Evolutionary conservation across 1,284 basidiomycete species (phyloP).

Genomic region (Baeospora myosura): DNA sequence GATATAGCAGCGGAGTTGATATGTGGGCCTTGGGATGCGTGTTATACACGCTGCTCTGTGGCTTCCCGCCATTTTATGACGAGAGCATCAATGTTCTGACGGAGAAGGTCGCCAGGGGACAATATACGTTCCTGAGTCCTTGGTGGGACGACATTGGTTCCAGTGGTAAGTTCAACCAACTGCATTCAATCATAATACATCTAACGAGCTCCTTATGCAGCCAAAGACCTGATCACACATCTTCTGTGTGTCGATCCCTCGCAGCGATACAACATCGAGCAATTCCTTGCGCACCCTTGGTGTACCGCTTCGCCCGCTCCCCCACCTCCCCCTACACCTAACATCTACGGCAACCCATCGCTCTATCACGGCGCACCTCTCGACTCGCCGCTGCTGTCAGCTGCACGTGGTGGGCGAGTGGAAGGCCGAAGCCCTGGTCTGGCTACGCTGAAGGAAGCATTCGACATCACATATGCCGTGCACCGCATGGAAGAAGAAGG

Average conservation of each 20-base stretch:
- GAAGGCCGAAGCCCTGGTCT: constrained; percentile 90
- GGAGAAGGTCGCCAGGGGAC: constrained; percentile 95
- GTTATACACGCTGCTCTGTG: constrained; percentile 96
- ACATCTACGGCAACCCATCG: constrained; percentile 30
- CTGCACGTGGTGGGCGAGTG: constrained; percentile 65
- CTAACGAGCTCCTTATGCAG: constrained; percentile 30
- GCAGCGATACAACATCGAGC: constrained; percentile 95
- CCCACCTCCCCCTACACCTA: constrained; percentile 56
- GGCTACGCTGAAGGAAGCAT: constrained; percentile 91
- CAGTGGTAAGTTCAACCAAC: constrained; percentile 44
- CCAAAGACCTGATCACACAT: constrained; percentile 94
- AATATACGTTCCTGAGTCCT: constrained; percentile 97
- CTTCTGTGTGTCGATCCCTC: constrained; percentile 93
- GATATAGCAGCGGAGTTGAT: constrained; percentile 97
- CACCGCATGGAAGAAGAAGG: constrained; percentile 99
- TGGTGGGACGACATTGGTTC: constrained; percentile 98
- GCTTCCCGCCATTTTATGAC: constrained; percentile 98
- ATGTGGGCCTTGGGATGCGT: constrained; percentile 99
- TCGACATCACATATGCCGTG: constrained; percentile 98
- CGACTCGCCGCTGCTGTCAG: constrained; percentile 87
- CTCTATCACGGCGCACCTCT: constrained; percentile 40
- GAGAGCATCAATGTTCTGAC: constrained; percentile 98
- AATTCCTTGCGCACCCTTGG: constrained; percentile 97
- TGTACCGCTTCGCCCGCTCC: constrained; percentile 65
- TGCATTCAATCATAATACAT: constrained; percentile 11